Base-by-base conservation (phyloP, 768 basidiomycete genomes). In the Agrocybe chaxingu region DNA sequence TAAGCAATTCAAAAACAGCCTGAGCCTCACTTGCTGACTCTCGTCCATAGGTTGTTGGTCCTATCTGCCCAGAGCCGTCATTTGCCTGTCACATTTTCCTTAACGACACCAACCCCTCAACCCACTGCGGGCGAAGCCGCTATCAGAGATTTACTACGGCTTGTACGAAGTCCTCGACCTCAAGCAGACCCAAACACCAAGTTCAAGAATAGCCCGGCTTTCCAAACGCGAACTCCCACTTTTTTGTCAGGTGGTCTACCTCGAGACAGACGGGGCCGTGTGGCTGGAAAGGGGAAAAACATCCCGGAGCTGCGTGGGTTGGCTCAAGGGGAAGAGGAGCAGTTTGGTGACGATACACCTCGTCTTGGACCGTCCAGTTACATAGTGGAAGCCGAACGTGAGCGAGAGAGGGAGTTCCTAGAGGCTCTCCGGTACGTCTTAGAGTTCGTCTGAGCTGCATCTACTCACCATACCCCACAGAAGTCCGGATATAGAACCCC, bases 241-340 rank as follows among this genome's bases (percentile, higher is more conserved):
- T 91, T 92, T 70, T 70, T 90, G 19, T 83, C 84, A 4, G 86
- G 81, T 2, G 85, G 83, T 6, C 69, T 79, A 8, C 90, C 91
- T 18, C 78, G 90, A 45, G 91, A 92, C 63, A 74, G 90, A 18
- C 75, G 90, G 33, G 90, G 90, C 8, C 79, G 89, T 16, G 84
- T 92, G 50, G 87, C 82, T 13, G 73, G 76, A 52, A 80, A 81
- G 57, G 66, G 64, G 6, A 66, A 64, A 54, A 63, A 62, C 16
- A 59, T 65, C 10, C 60, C 58, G 5, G 67, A 69, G 38, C 66
- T 69, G 16, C 54, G 65, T 11, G 61, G 48, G 33, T 57, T 45
- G 8, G 70, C 66, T 9, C 24, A 24, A 24, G 66, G 64, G 11
- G 73, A 70, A 8, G 73, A 77, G 32, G 74, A 80, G 11, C 45